A percentile compares a stretch with the other conserved stretches of the same genome.
Evolutionary conservation across 1,284 basidiomycete genomes (phyloP).

Genomic region (Malassezia brasiliensis): DNA sequence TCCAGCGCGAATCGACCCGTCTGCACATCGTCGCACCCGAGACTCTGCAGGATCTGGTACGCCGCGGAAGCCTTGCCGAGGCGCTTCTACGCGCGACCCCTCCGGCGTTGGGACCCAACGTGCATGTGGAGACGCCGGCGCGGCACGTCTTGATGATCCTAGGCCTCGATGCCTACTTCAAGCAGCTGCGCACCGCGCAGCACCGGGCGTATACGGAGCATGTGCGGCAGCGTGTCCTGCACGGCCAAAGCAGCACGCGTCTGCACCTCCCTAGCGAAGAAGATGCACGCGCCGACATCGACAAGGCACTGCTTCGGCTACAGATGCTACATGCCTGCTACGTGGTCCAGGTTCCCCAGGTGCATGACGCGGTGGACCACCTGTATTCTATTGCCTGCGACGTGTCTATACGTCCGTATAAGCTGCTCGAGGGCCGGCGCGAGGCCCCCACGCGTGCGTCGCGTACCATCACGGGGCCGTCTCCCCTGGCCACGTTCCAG

Average conservation of each 20-base stretch:
- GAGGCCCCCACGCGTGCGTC: neutral
- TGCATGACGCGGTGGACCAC: conserved; percentile 2
- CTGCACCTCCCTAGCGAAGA: neutral
- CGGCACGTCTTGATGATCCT: conserved; percentile 6
- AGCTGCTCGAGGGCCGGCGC: neutral
- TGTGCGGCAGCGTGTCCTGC: conserved; percentile 6
- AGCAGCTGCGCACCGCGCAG: neutral
- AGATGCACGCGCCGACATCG: neutral
- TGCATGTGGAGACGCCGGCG: neutral
- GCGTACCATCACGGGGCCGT: neutral
- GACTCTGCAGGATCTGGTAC: neutral
- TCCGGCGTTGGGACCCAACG: neutral
- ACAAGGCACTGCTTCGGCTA: conserved; percentile 2
- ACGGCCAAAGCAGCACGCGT: neutral
- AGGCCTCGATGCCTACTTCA: conserved; percentile 5
- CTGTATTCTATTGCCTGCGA: conserved; percentile 13
- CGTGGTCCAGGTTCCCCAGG: neutral
- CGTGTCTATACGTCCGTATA: conserved; percentile 16
- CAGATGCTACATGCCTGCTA: conserved; percentile 10
- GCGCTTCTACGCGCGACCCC: neutral
- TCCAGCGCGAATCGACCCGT: conserved; percentile 2
- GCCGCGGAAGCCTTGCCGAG: neutral
- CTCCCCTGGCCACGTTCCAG: neutral
- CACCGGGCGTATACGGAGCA: conserved; percentile 7
- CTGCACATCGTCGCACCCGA: neutral